These are phyloP conservation scores for Microglena sp. DNA, from an alignment of 139 green algal species.

Conservation along the genomic window DNA sequence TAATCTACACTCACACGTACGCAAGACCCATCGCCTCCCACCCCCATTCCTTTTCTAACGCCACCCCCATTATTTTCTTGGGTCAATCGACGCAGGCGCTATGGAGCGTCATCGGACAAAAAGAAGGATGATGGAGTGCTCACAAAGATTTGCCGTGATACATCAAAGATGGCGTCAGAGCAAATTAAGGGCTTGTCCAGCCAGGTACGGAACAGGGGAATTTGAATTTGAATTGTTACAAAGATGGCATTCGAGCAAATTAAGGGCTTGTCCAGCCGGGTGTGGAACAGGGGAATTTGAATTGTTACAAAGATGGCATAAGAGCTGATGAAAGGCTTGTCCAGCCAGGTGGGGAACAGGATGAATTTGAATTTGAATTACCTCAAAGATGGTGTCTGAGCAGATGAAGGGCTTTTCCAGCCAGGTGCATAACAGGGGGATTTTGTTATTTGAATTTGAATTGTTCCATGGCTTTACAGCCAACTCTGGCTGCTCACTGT, in stretches of 20 bases:
- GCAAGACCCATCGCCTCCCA: too few relatives aligned
- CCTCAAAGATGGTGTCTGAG: slow-evolving; percentile 66
- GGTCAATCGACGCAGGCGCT: too few relatives aligned
- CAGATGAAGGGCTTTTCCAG: slow-evolving; percentile 75
- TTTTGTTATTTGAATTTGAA: too few relatives aligned
- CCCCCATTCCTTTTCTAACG: too few relatives aligned
- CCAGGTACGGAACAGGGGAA: slow-evolving; percentile 39
- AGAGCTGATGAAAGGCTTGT: slow-evolving; percentile 83
- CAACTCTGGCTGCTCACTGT: too few relatives aligned
- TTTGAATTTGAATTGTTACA: not conserved
- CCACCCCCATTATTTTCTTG: too few relatives aligned
- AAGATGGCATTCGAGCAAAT: not conserved
- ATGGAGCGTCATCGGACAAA: too few relatives aligned
- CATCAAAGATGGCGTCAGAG: slow-evolving; percentile 66
- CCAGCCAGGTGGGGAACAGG: slow-evolving; percentile 50
- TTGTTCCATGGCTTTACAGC: too few relatives aligned
- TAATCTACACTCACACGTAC: too few relatives aligned
- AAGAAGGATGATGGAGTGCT: slow-evolving; percentile 16
- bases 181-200: slow-evolving; percentile 77
- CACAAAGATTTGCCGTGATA: slow-evolving; percentile 45
- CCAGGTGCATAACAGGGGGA: not conserved
- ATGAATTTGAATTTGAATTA: slow-evolving; percentile 3
- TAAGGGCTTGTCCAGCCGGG: not conserved
- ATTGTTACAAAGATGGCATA: slow-evolving; percentile 51
- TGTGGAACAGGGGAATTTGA: not conserved